Conservation (phyloP, 2,329 filamentous ascomycete species). For the Huntiella moniliformis region DNA sequence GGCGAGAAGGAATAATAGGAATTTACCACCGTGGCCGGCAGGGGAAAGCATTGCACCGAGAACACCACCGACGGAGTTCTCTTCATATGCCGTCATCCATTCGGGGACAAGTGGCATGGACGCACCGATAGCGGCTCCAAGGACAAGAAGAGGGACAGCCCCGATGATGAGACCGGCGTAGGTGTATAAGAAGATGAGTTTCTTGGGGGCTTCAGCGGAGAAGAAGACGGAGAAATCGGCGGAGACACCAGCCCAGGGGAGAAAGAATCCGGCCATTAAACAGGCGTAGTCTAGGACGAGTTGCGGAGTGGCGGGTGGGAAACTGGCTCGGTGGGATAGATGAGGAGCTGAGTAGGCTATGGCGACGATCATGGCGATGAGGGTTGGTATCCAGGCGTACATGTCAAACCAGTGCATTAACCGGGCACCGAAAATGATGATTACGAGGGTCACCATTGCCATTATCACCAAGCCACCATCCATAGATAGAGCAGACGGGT, state of each 20-base stretch:
- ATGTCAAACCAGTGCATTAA: constrained; percentile 26
- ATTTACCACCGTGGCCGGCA: constrained; percentile 16
- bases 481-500: constrained; percentile 20
- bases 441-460: constrained; percentile 23
- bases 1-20: constrained; percentile 21
- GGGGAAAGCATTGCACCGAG: constrained; percentile 14
- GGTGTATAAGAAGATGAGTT: constrained; percentile 4
- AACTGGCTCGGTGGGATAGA: constrained; percentile 20
- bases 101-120: constrained; percentile 13
- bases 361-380: constrained; percentile 23
- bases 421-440: constrained; percentile 29
- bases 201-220: constrained; percentile 3
- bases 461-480: constrained; percentile 31
- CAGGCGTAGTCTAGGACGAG: constrained; percentile 20
- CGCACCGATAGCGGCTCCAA: constrained; percentile 20
- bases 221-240: constrained; percentile 25
- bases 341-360: constrained; percentile 22
- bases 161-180: constrained; percentile 9
- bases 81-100: constrained; percentile 14
- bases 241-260: constrained; percentile 23
- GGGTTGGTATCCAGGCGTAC: constrained; percentile 27
- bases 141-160: constrained; percentile 17
- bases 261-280: constrained; percentile 24
- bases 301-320: constrained; percentile 13
- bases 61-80: constrained; percentile 14